Evolutionary conservation across 208 protist genomes (phyloP), one percentile per base, ranked within the genome.

Genomic region (Leishmania turanica): DNA sequence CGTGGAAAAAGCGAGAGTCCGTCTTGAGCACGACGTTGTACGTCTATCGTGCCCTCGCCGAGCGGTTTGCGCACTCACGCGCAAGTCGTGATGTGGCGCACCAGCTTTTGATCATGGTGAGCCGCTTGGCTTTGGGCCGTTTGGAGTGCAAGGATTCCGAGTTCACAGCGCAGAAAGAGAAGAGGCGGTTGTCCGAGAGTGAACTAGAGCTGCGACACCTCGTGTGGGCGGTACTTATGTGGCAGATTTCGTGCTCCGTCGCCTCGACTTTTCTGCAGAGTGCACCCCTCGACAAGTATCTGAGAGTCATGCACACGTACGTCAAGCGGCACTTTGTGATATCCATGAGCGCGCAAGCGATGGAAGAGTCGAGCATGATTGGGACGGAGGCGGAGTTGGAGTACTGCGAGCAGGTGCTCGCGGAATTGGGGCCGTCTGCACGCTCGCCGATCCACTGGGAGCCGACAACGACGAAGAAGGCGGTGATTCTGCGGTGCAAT

Each of bases 201-300:
- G 65, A 78, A 6, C 9, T 51, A 8, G 42, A 73, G 45, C 69
- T 73, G n/a, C 69, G 45, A 2, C 40, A 51, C 21, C 69, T 73
- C 27, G 42, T 54, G 42, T 73, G 69, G 1, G 51, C 72, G 7
- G 51, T 76, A 5, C 2, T 70, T 0, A 75, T 89, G 42, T 94
- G 87, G 87, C 47, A 75, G 51, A 40, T 94, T 7, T 71, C 75
- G 34, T 40, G 83, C 74, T 60, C 62, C 21, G 84, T 81, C n/a
- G 47, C 84, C 1, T 31, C 72, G 27, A 75, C 45, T 37, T 81
- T 87, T 1, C 69, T 87, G 60, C 77, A 78, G 17, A 51, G 74
- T 19, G 71, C 73, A 3, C 81, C 82, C 1, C n/a, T 90, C 0
- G 87, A 90, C 74, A 88, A 87, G 68, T 87, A 89, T 80, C 19